Percentiles rank a stretch among this genome's conserved stretches.
Evolutionary conservation across 345 rosid species (phyloP).

Genomic region (Rhodamnia argentea): DNA sequence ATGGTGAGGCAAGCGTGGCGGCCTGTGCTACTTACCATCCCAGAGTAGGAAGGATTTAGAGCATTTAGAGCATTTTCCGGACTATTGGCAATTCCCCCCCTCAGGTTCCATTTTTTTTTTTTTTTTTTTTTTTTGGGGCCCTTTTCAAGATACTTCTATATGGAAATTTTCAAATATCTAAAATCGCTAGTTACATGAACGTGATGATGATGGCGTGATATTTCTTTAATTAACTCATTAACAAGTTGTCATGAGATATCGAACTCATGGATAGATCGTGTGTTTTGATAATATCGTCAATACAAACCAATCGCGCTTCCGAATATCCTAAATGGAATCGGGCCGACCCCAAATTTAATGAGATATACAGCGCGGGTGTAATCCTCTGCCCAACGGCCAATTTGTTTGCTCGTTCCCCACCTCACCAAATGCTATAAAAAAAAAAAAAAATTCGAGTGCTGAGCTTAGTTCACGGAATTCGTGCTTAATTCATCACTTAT

Average conservation of each 20-base stretch:
- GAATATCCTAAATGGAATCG: neutral
- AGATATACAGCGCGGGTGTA: neutral
- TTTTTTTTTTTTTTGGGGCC: too few species aligned
- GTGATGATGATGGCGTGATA: neutral
- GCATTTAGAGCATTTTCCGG: neutral
- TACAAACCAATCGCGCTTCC: neutral
- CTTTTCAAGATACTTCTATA: neutral
- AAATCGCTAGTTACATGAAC: neutral
- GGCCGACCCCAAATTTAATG: neutral
- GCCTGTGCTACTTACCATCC: conserved; percentile 61
- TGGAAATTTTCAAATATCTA: neutral
- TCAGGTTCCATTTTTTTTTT: neutral
- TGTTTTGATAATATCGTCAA: neutral
- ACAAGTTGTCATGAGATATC: neutral
- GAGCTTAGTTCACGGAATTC: neutral
- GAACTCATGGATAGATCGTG: neutral
- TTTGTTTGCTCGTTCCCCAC: neutral
- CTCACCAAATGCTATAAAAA: neutral
- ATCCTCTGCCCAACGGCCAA: neutral
- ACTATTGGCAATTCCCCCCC: neutral
- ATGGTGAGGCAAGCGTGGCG: conserved; percentile 73
- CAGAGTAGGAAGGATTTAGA: conserved; percentile 33
- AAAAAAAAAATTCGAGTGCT: neutral
- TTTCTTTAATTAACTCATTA: neutral
- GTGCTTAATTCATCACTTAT: neutral